phyloP scores from a whole-genome alignment of 345 rosid species.

The Camelina hispida region DNA sequence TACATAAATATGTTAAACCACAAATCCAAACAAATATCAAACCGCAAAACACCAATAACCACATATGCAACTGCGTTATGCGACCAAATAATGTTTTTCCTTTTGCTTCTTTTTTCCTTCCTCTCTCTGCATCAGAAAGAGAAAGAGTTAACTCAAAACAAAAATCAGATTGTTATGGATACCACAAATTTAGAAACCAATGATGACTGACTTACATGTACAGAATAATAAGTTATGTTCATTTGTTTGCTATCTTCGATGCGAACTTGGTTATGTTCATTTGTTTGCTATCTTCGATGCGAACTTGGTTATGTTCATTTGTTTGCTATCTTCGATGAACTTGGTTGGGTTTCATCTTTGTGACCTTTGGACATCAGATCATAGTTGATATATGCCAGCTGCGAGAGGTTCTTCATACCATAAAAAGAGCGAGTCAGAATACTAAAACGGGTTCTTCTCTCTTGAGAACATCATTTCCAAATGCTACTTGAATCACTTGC shows the following conservation, averaged over 20 bases:
- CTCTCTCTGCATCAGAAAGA: constrained; percentile 33
- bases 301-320: constrained; percentile 36
- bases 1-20: not conserved
- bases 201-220: constrained; percentile 52
- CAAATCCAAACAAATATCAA: constrained; percentile 4
- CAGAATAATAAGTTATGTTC: constrained; percentile 36
- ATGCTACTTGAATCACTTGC: constrained; percentile 14
- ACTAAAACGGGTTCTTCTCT: constrained; percentile 3
- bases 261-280: constrained; percentile 48
- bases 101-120: not conserved
- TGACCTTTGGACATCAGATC: constrained; percentile 84
- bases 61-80: constrained; percentile 6
- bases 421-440: constrained; percentile 33
- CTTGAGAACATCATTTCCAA: not conserved
- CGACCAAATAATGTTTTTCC: constrained; percentile 13
- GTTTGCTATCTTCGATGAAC: constrained; percentile 45
- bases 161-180: not conserved
- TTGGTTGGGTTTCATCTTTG: constrained; percentile 62
- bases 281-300: constrained; percentile 42
- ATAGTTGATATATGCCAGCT: constrained; percentile 87
- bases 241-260: constrained; percentile 40
- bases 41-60: constrained; percentile 10
- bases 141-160: not conserved
- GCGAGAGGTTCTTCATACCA: constrained; percentile 69
- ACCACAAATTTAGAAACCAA: not conserved